Conservation (phyloP, 1,139 yeast species). For the Sugiyamaella grinbergsii region DNA sequence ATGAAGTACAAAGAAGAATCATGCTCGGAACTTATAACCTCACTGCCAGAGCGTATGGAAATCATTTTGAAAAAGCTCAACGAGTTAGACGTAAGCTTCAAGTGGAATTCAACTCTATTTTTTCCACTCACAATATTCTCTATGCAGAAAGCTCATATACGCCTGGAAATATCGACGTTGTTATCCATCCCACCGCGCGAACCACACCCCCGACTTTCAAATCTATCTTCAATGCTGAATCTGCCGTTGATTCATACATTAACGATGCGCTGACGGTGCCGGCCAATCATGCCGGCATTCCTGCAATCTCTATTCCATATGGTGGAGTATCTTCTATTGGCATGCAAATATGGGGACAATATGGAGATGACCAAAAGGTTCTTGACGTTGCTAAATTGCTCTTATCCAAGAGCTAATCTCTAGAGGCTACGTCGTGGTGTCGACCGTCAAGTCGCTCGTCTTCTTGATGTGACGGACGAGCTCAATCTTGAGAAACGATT, state of each 20-base stretch:
- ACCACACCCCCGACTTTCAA: constrained; percentile 58
- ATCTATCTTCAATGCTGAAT: constrained; percentile 43
- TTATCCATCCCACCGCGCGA: constrained; percentile 73
- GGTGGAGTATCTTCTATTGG: constrained; percentile 51
- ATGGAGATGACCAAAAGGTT: constrained; percentile 72
- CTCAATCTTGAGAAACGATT: constrained; percentile 7
- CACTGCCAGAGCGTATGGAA: constrained; percentile 72
- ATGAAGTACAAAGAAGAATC: constrained; percentile 80
- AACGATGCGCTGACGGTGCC: constrained; percentile 90
- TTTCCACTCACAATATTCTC: constrained; percentile 55
- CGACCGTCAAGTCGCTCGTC: too few species aligned
- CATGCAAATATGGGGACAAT: constrained; percentile 82
- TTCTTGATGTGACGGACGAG: constrained; percentile 2
- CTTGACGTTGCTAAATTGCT: constrained; percentile 48
- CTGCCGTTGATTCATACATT: constrained; percentile 63
- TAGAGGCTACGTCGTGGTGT: too few species aligned
- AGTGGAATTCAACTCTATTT: constrained; percentile 65
- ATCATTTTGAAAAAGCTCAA: constrained; percentile 79
- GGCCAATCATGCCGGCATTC: constrained; percentile 87
- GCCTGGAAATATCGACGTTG: constrained; percentile 56
- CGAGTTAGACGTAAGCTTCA: constrained; percentile 61
- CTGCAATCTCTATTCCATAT: constrained; percentile 76
- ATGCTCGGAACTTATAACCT: constrained; percentile 83
- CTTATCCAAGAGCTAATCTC: too few species aligned
- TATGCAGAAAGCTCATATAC: constrained; percentile 28